phyloP scores from a whole-genome alignment of 257 asterid genomes.

The Forsythia viridissima region DNA sequence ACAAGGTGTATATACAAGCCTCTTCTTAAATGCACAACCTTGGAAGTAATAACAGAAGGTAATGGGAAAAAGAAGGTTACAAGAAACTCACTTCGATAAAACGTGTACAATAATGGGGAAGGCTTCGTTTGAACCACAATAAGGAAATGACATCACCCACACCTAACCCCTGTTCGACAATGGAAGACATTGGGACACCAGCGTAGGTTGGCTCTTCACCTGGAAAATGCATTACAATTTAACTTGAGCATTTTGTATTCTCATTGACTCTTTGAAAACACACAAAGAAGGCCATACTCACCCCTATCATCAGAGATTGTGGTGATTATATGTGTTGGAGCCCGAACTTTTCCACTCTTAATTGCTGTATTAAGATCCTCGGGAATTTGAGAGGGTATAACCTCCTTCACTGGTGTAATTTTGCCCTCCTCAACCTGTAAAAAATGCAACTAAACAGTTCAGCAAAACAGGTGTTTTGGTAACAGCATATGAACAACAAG shows the following conservation, averaged over 20 bases:
- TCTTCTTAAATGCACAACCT: background rate
- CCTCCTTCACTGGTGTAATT: conserved; percentile 78
- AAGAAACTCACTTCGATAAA: conserved; percentile 75
- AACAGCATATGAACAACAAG: background rate
- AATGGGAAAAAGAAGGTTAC: conserved; percentile 14
- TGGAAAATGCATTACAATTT: conserved; percentile 34
- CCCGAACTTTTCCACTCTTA: conserved; percentile 97
- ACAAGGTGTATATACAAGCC: background rate
- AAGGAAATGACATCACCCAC: conserved; percentile 96
- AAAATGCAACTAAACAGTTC: conserved; percentile 23
- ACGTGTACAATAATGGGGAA: conserved; percentile 94
- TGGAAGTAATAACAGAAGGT: background rate
- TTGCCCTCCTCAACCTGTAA: conserved; percentile 73
- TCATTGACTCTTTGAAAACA: background rate
- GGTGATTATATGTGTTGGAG: conserved; percentile 97
- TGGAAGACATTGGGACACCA: conserved; percentile 97
- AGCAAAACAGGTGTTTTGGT: background rate
- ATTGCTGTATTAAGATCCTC: conserved; percentile 92
- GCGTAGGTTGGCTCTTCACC: conserved; percentile 98
- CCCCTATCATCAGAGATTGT: conserved; percentile 99
- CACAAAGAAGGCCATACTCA: conserved; percentile 21
- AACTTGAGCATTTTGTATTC: conserved; percentile 19
- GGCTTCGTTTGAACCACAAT: conserved; percentile 98
- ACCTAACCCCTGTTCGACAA: conserved; percentile 96
- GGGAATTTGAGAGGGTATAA: conserved; percentile 92